phyloP scores from a whole-genome alignment of 2,329 filamentous ascomycete species.

The Aspergillus nomiae region DNA sequence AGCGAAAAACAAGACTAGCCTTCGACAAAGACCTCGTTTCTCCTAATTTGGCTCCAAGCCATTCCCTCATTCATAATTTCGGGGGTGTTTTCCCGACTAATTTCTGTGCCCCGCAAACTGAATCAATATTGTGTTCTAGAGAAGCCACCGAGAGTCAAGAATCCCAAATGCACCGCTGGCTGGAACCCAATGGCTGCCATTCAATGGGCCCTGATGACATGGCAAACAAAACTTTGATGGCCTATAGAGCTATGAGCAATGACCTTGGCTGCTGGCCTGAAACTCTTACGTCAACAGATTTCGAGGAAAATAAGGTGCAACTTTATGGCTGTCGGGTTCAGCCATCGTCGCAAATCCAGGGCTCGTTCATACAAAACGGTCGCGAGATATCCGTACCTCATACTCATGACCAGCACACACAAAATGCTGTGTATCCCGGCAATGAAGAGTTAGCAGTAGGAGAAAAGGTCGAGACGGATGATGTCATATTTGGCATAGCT shows the following conservation, averaged over 20 bases:
- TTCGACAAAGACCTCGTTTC: constrained; percentile 12
- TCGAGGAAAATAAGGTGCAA: not conserved
- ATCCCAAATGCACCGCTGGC: constrained; percentile 8
- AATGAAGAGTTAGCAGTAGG: not conserved
- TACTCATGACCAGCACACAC: not conserved
- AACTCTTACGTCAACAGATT: constrained; percentile 5
- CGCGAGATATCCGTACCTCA: constrained; percentile 1
- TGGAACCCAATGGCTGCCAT: constrained; percentile 1
- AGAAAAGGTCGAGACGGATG: not conserved
- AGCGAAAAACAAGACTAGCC: constrained; percentile 8
- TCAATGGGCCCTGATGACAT: constrained; percentile 3
- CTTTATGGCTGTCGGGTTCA: constrained; percentile 4
- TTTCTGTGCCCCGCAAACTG: constrained; percentile 7
- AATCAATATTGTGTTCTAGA: not conserved
- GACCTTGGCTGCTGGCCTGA: constrained; percentile 12
- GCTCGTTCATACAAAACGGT: not conserved
- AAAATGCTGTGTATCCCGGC: not conserved
- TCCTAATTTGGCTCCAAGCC: constrained; percentile 1
- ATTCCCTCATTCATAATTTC: constrained; percentile 2
- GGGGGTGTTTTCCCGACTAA: not conserved
- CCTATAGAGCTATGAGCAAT: constrained; percentile 2
- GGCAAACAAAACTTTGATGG: constrained; percentile 9
- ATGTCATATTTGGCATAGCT: constrained; percentile 4
- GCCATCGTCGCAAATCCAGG: constrained; percentile 6
- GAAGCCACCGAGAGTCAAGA: constrained; percentile 3